Evolutionary conservation across 2,329 filamentous ascomycete genomes (phyloP).

Genomic region (Aspergillus texensis): DNA sequence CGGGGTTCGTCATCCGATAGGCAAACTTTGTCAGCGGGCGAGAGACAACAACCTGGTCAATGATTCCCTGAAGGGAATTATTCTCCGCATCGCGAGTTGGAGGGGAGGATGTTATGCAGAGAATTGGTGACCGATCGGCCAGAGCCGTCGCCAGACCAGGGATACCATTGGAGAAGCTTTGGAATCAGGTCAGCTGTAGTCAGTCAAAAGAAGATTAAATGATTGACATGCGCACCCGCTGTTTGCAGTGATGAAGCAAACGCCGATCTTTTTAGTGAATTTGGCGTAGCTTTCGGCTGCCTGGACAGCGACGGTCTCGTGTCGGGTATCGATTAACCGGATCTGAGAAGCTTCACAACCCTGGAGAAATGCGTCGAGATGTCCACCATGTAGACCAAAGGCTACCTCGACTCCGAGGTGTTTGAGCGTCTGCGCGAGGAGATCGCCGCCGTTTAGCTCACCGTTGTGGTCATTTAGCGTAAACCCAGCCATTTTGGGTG

Average conservation of each 20-base stretch:
- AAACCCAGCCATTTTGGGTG: not conserved
- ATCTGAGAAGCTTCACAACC: constrained; percentile 46
- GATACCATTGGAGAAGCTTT: constrained; percentile 49
- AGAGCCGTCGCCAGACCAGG: constrained; percentile 51
- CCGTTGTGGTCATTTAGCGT: not conserved
- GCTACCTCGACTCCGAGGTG: constrained; percentile 47
- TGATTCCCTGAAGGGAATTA: constrained; percentile 51
- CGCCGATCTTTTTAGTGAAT: constrained; percentile 47
- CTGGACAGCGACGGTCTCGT: constrained; percentile 53
- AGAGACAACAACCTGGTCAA: constrained; percentile 50
- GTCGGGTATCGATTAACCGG: constrained; percentile 49
- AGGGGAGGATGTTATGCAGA: constrained; percentile 50
- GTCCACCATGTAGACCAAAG: constrained; percentile 53
- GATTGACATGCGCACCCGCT: constrained; percentile 41
- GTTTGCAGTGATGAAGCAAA: constrained; percentile 53
- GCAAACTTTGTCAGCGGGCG: constrained; percentile 51
- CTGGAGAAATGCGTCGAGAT: constrained; percentile 53
- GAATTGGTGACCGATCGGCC: constrained; percentile 48
- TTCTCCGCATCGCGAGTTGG: constrained; percentile 50
- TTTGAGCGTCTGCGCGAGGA: constrained; percentile 49
- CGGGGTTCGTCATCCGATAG: constrained; percentile 47
- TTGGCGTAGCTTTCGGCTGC: constrained; percentile 52
- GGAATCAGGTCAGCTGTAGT: not conserved
- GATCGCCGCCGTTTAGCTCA: constrained; percentile 49
- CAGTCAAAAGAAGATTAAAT: not conserved